phyloP scores from a whole-genome alignment of 106 monocot species.

The Hemerocallis citrina region DNA sequence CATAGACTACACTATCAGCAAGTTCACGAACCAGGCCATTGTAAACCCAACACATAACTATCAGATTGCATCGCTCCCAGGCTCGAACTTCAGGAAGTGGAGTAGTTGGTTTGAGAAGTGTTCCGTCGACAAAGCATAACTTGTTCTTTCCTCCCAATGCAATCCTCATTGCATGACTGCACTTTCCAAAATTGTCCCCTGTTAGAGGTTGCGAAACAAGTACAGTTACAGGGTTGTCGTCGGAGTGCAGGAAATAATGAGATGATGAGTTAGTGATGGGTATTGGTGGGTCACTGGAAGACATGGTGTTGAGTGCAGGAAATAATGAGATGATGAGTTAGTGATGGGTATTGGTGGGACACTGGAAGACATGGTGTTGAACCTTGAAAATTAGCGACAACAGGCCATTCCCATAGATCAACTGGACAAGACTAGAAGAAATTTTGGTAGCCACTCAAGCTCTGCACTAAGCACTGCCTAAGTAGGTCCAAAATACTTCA shows the following conservation, averaged over 20 bases:
- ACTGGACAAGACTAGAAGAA: too few species aligned
- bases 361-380: not conserved
- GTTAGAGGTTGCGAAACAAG: not conserved
- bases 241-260: not conserved
- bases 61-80: too few species aligned
- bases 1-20: too few species aligned
- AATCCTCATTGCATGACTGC: not conserved
- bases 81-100: too few species aligned
- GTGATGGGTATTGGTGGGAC: not conserved
- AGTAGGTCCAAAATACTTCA: too few species aligned
- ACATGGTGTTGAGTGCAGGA: not conserved
- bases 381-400: too few species aligned
- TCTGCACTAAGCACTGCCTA: too few species aligned
- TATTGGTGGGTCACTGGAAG: not conserved
- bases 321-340: not conserved
- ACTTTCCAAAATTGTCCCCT: not conserved
- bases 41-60: too few species aligned
- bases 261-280: not conserved
- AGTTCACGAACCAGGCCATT: too few species aligned
- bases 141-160: not conserved
- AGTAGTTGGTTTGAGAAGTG: too few species aligned
- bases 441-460: too few species aligned
- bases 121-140: not conserved
- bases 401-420: too few species aligned
- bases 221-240: not conserved